Conservation (phyloP, 768 basidiomycete species). For the Trametes gibbosa region DNA sequence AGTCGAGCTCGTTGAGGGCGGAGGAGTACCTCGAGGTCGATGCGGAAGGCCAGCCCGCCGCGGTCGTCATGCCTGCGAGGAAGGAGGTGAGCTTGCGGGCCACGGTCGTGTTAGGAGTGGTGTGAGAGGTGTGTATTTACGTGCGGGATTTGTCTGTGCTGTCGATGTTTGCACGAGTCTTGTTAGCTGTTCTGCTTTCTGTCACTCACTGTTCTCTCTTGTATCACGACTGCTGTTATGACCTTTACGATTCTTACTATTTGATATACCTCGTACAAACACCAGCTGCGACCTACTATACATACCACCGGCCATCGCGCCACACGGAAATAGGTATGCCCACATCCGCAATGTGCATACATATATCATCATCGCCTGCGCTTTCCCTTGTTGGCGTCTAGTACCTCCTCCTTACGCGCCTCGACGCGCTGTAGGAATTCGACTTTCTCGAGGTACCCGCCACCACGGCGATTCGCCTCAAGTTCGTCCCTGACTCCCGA, state of each 20-base stretch:
- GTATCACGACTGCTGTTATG: background rate
- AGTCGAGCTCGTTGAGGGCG: slow-evolving; percentile 54
- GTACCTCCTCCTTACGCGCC: slow-evolving; percentile 61
- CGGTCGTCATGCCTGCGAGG: slow-evolving; percentile 23
- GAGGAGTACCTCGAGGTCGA: slow-evolving; percentile 42
- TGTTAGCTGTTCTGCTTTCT: background rate
- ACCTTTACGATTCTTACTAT: background rate
- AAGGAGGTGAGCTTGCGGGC: slow-evolving; percentile 68
- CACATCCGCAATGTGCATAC: background rate
- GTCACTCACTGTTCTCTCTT: background rate
- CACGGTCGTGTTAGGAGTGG: slow-evolving; percentile 75
- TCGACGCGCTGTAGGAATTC: slow-evolving; percentile 80
- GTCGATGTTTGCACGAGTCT: background rate
- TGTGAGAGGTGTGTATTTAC: slow-evolving; percentile 38
- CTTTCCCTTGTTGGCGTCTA: slow-evolving; percentile 60
- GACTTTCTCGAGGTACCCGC: slow-evolving; percentile 82
- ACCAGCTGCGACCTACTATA: background rate
- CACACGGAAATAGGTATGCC: background rate
- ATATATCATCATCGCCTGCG: slow-evolving; percentile 31
- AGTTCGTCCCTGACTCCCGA: slow-evolving; percentile 62
- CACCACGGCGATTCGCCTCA: slow-evolving; percentile 68
- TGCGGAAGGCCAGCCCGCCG: slow-evolving; percentile 16
- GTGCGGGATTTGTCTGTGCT: background rate
- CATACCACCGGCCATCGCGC: background rate
- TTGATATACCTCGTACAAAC: slow-evolving; percentile 6